phyloP scores from a whole-genome alignment of 2,329 filamentous ascomycete genomes.

The Tricladium varicosporioides region DNA sequence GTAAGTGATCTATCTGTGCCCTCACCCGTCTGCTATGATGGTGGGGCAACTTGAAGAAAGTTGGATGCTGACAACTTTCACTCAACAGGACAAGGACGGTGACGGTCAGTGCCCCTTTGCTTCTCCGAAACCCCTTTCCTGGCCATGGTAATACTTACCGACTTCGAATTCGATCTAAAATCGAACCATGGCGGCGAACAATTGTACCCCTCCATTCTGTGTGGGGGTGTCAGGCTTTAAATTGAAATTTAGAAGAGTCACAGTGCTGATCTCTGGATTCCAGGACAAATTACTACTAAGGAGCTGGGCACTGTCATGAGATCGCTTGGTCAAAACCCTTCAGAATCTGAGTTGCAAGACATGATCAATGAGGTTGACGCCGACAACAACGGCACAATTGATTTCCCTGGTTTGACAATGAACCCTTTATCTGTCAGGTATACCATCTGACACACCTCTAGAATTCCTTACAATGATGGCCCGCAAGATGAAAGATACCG shows the following conservation, averaged over 20 bases:
- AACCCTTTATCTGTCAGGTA: not conserved
- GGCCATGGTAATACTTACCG: too few species aligned
- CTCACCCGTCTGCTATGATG: conserved; percentile 17
- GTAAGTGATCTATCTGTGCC: conserved; percentile 59
- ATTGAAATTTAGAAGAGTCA: not conserved
- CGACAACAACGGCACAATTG: conserved; percentile 90
- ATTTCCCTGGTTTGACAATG: conserved; percentile 72
- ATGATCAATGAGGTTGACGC: conserved; percentile 95
- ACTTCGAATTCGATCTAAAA: not conserved
- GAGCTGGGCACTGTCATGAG: conserved; percentile 89
- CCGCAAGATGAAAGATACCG: conserved; percentile 91
- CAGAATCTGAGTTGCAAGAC: conserved; percentile 85
- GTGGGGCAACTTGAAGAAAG: conserved; percentile 18
- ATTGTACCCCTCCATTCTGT: too few species aligned
- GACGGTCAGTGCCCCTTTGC: conserved; percentile 65
- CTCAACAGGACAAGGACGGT: conserved; percentile 77
- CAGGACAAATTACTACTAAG: conserved; percentile 90
- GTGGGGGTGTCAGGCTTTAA: not conserved
- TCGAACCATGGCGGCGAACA: not conserved
- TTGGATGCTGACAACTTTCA: conserved; percentile 27
- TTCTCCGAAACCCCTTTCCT: too few species aligned
- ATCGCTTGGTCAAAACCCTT: conserved; percentile 85
- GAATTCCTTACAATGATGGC: conserved; percentile 95
- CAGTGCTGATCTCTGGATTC: conserved; percentile 21
- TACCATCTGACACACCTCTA: conserved; percentile 38